A percentile compares a stretch with the other conserved stretches of the same genome.
Conservation (phyloP, 768 basidiomycete species). For the Rhizopogon vinicolor region DNA sequence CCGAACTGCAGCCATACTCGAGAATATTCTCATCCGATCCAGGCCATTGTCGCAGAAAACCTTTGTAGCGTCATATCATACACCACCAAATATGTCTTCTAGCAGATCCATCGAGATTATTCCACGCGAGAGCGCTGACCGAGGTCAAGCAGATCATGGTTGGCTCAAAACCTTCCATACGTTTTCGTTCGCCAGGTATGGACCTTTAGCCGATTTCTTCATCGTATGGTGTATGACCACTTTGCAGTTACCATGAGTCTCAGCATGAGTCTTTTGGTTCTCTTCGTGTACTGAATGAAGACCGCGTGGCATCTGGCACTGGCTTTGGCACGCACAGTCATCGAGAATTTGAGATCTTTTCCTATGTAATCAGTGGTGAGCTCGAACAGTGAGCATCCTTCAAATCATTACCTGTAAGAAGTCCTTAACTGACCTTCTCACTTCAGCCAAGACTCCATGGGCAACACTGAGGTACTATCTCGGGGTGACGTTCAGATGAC, state of each 20-base stretch:
- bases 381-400: conserved; percentile 66
- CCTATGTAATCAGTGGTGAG: conserved; percentile 75
- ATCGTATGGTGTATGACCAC: conserved; percentile 6
- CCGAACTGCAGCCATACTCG: neutral
- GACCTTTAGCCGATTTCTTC: conserved; percentile 14
- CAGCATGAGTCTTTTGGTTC: conserved; percentile 60
- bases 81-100: conserved; percentile 10
- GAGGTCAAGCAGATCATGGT: conserved; percentile 74
- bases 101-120: conserved; percentile 30
- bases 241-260: conserved; percentile 53
- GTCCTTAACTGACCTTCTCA: neutral
- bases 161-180: conserved; percentile 90
- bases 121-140: conserved; percentile 54
- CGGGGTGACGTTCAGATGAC: conserved; percentile 91
- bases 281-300: conserved; percentile 91
- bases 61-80: neutral
- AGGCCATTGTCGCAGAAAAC: neutral
- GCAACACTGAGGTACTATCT: conserved; percentile 83
- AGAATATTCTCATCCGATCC: neutral
- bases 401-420: neutral
- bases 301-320: conserved; percentile 67
- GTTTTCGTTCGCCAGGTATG: conserved; percentile 69
- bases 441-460: conserved; percentile 83
- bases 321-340: conserved; percentile 89
- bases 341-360: conserved; percentile 88